Conservation (phyloP, 2,329 filamentous ascomycete species). For the Sporothrix variecibatus region DNA sequence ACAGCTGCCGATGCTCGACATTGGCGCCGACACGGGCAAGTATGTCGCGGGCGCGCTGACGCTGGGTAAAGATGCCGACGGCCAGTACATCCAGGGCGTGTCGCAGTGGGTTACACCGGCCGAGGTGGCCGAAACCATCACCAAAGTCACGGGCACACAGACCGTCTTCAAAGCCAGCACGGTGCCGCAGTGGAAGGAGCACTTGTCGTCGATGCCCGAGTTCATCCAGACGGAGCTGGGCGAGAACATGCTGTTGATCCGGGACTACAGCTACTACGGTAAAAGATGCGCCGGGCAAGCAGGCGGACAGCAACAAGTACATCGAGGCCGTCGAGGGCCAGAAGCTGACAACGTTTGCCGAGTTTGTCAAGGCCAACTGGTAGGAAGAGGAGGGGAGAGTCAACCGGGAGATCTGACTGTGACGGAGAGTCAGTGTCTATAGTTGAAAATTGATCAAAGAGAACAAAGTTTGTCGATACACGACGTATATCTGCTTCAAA, state of each 20-base stretch:
- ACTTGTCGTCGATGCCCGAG: neutral
- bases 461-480: too few species aligned
- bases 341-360: constrained; percentile 46
- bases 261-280: constrained; percentile 55
- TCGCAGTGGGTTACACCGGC: constrained; percentile 13
- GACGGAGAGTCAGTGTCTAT: too few species aligned
- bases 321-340: constrained; percentile 43
- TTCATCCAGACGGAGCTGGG: neutral
- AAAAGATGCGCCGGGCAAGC: neutral
- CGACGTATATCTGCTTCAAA: too few species aligned
- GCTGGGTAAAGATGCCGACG: neutral
- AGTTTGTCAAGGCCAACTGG: constrained; percentile 37
- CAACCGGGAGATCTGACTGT: too few species aligned
- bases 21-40: constrained; percentile 42
- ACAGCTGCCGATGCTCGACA: constrained; percentile 42
- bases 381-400: neutral
- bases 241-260: constrained; percentile 47
- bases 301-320: constrained; percentile 44
- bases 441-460: too few species aligned
- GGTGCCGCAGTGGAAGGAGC: neutral
- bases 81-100: constrained; percentile 6
- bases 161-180: neutral
- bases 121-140: neutral
- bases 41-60: neutral
- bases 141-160: neutral